Evolutionary conservation across 345 rosid species (phyloP), one percentile per base, ranked within the genome.

Genomic region (Gossypium bickii): DNA sequence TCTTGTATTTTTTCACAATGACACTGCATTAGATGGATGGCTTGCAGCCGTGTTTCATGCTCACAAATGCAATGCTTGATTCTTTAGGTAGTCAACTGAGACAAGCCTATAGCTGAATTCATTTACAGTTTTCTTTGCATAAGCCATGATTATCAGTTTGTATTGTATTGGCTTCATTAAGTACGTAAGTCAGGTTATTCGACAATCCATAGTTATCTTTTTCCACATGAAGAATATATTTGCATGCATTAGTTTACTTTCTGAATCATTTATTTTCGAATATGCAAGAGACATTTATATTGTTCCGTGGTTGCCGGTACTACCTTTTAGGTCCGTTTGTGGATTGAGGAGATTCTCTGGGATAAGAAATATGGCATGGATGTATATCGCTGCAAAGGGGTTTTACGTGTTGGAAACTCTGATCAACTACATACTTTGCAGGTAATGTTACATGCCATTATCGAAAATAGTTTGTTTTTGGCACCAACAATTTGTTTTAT

Each of bases 291-390:
- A 74, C 34, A 41, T 71, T 17, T 65, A 16, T 57, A 11, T 61
- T 61, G 12, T 47, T 58, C 10, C 20, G 29, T 74, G 45, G 44
- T 71, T 56, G 61, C 22, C 70, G 47, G 43, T 48, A 20, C 52
- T 72, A 27, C 24, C 25, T 75, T 67, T 67, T 47, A 94, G 98
- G 86, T 91, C 74, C 90, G 86, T 22, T 76, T 80, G 71, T 94
- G 98, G 98, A 86, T 94, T 2, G 98, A 94, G 85, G 98, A 89
- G 76, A 91, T 94, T 78, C 86, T 92, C 70, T 91, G 98, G 98
- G 97, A 94, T 70, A 94, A 91, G 81, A 91, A 86, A 70, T 53
- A 79, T 78, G 90, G 69, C 38, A 87, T 91, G 92, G 97, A 92
- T 83, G 85, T 92, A 13, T 92, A 94, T 74, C 96, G 97, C 41